phyloP scores from a whole-genome alignment of 2,329 filamentous ascomycete genomes.

The Pseudogymnoascus sp. region DNA sequence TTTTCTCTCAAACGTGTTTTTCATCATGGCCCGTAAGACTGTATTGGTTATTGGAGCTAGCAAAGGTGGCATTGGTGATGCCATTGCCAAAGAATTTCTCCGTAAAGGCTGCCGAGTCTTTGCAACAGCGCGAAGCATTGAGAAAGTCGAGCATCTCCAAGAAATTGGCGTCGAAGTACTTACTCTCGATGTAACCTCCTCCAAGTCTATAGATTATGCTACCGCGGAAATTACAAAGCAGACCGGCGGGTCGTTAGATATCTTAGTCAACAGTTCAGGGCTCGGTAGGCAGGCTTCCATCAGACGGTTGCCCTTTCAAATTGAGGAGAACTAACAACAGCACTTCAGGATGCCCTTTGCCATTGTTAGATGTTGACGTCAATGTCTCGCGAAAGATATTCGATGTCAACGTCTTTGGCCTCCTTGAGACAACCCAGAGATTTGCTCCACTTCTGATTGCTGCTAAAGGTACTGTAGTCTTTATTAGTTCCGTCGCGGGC shows the following conservation, averaged over 20 bases:
- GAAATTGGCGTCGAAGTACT: conserved; percentile 27
- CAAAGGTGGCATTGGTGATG: conserved; percentile 31
- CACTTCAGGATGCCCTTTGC: conserved; percentile 20
- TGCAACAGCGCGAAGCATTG: conserved; percentile 32
- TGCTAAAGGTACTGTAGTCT: conserved; percentile 34
- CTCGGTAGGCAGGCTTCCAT: conserved; percentile 14
- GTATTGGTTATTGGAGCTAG: conserved; percentile 31
- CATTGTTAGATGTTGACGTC: conserved; percentile 27
- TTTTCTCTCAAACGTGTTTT: not conserved
- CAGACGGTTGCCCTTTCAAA: conserved; percentile 8
- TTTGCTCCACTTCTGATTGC: conserved; percentile 29
- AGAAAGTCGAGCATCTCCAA: conserved; percentile 26
- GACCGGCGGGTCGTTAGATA: conserved; percentile 31
- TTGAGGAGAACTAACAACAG: conserved; percentile 18
- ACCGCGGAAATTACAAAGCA: conserved; percentile 25
- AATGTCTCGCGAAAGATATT: conserved; percentile 23
- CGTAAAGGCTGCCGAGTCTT: conserved; percentile 30
- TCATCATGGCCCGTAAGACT: conserved; percentile 7
- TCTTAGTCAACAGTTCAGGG: conserved; percentile 39
- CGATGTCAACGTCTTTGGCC: conserved; percentile 27
- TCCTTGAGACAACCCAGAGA: conserved; percentile 25
- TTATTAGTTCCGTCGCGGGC: conserved; percentile 30
- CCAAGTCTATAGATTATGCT: conserved; percentile 28
- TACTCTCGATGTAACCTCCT: conserved; percentile 32
- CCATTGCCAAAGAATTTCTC: conserved; percentile 32